Base-by-base conservation (phyloP, 495 filamentous ascomycete species). In the Parathielavia hyrcaniae region DNA sequence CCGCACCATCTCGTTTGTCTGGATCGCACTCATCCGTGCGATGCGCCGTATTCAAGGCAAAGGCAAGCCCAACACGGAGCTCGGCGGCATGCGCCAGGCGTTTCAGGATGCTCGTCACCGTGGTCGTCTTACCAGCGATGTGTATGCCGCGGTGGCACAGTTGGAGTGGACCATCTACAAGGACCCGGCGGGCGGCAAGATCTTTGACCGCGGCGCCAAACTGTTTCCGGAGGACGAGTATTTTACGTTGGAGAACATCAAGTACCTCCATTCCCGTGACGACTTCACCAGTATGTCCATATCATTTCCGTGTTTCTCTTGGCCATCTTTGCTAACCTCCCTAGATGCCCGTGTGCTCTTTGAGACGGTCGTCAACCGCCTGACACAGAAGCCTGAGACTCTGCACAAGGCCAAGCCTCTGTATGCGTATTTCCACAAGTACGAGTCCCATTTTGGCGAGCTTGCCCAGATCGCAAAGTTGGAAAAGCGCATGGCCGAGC, bases 161-260 rank as follows among this genome's bases (percentile, higher is more conserved):
- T 87, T 97, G 64, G 93, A 98, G 64, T 91, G 93, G 70, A 85
- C 91, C 64, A 93, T 93, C 62, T 98, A 98, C 70, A 91, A 95
- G 64, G 93, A 97, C 58, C 82, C 84, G 4, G 87, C 91, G 0
- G 92, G 90, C 7, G 87, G 86, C 34, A 95, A 89, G 71, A 97
- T 98, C 54, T 97, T 96, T 67, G 95, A 98, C 61, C 83, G 91
- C 32, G 93, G 95, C 39, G 83, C 91, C 47, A 92, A 88, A 63
- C 77, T 98, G 2, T 97, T 96, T 67, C 90, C 91, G 0, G 86
- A 93, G 19, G 91, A 97, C 64, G 92, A 95, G 66, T 77, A 83
- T 50, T 97, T 96, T 72, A 86, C 91, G 9, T 77, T 97, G 39
- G 91, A 96, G 68, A 96, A 97, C 65, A 74, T 97, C 66, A 97